Base-by-base conservation (phyloP, 768 basidiomycete species). In the Cubamyces sp. region DNA sequence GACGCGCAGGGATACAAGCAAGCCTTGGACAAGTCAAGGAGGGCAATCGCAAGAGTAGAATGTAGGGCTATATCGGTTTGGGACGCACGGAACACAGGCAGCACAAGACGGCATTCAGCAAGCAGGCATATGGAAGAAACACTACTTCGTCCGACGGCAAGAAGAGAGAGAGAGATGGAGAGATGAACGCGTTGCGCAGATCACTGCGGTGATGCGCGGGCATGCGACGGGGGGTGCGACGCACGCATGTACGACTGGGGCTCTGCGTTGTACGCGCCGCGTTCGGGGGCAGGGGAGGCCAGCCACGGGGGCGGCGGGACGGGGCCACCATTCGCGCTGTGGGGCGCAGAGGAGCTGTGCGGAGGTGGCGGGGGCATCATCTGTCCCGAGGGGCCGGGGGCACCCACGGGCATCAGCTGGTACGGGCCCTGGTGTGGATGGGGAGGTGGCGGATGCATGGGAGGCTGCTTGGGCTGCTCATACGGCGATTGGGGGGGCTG, bases 191-290 rank as follows among this genome's bases (percentile, higher is more conserved):
- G 19, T 3, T 23, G 19, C 46, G 57, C 26, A 43, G 48, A 60
- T 66, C 62, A 70, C 65, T 72, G 30, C 68, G 77, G 76, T 9
- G 77, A 77, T 5, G 74, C 72, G 11, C 73, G 75, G 9, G 72
- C 75, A 53, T 77, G 77, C 53, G 73, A 74, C 28, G 78, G 74
- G 43, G 70, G 62, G 57, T 81, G 81, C 45, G 81, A 78, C 37
- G 78, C 75, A 18, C 81, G 75, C 70, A 82, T 75, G 66, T 82
- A 83, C 21, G 81, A 81, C 60, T 81, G 82, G 30, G 81, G 79
- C 45, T 77, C 73, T 9, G 59, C 26, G 16, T 34, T 21, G 45
- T 68, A 66, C 12, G 49, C 57, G 12, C 64, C 42, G 23, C 69
- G 57, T 34, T 55, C 57, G 16, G 39, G 34, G 5, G 39, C 55